Conservation (phyloP, 2,329 filamentous ascomycete genomes). For the Sclerotinia subarctica region DNA sequence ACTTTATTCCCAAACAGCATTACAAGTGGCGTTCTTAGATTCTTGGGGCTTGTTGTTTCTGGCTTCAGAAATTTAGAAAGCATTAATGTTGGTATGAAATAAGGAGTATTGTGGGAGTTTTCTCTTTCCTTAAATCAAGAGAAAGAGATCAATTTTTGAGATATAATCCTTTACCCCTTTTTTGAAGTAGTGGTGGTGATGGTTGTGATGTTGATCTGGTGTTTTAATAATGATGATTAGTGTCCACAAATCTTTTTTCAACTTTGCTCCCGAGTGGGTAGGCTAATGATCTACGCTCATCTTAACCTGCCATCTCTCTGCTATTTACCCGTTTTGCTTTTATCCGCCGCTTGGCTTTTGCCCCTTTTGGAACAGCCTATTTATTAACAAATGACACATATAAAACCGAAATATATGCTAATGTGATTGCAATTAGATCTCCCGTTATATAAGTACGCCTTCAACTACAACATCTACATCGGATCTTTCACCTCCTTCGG, state of each 20-base stretch:
- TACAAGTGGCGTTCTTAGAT: conserved; percentile 23
- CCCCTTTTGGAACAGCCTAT: neutral
- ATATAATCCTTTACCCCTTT: conserved; percentile 3
- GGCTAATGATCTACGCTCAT: conserved; percentile 15
- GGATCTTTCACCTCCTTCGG: conserved; percentile 53
- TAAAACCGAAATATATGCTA: conserved; percentile 26
- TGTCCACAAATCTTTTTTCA: conserved; percentile 23
- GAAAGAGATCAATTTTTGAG: conserved; percentile 21
- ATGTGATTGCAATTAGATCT: conserved; percentile 34
- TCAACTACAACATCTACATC: conserved; percentile 33
- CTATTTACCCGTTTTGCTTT: conserved; percentile 16
- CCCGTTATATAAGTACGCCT: conserved; percentile 39
- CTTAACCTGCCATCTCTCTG: conserved; percentile 12
- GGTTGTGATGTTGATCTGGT: conserved; percentile 19
- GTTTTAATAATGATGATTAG: conserved; percentile 18
- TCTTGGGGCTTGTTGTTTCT: conserved; percentile 21
- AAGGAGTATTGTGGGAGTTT: conserved; percentile 18
- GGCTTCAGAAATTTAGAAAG: conserved; percentile 18
- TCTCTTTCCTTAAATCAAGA: conserved; percentile 13
- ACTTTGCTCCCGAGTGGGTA: conserved; percentile 21
- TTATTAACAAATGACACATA: neutral
- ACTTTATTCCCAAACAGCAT: conserved; percentile 20
- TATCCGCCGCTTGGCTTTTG: conserved; percentile 11
- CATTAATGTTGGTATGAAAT: conserved; percentile 20
- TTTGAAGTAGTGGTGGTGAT: conserved; percentile 14